Evolutionary conservation across 176 grass and related monocot species (phyloP).

Genomic region (Avena eriantha): DNA sequence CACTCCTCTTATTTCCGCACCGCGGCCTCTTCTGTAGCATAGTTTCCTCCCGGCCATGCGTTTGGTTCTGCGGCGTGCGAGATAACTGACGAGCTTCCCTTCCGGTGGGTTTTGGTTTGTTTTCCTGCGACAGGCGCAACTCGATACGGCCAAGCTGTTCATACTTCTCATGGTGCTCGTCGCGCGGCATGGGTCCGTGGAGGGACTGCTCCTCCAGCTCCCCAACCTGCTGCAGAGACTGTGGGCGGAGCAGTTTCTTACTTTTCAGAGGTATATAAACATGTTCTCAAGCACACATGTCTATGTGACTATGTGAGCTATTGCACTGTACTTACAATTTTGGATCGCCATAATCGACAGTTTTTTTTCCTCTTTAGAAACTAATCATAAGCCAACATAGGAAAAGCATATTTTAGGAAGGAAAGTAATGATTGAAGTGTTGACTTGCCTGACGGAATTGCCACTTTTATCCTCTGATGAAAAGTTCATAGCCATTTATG

Average conservation of each 20-base stretch:
- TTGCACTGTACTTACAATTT: too few relatives aligned
- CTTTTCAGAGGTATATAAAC: background rate
- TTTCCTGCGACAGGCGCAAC: background rate
- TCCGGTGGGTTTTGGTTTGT: background rate
- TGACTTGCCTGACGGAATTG: background rate
- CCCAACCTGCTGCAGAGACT: background rate
- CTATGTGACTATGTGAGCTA: background rate
- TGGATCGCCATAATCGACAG: too few relatives aligned
- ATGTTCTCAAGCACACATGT: background rate
- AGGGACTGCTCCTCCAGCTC: background rate
- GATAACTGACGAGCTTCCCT: background rate
- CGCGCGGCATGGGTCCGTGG: background rate
- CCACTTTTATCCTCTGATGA: background rate
- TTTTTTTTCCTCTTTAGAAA: background rate
- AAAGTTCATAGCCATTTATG: background rate
- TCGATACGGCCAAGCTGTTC: background rate
- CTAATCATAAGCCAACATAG: background rate
- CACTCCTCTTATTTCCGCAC: background rate
- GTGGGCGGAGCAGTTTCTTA: background rate
- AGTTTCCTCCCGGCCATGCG: too few relatives aligned
- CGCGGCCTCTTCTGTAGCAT: background rate
- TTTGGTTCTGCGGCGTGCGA: background rate
- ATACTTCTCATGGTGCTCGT: background rate
- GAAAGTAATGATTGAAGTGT: background rate
- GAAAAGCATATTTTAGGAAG: background rate